Evolutionary conservation across 192 early-diverging fungal genomes (phyloP), one percentile per base, ranked within the genome.

Genomic region (Coemansia sp.): DNA sequence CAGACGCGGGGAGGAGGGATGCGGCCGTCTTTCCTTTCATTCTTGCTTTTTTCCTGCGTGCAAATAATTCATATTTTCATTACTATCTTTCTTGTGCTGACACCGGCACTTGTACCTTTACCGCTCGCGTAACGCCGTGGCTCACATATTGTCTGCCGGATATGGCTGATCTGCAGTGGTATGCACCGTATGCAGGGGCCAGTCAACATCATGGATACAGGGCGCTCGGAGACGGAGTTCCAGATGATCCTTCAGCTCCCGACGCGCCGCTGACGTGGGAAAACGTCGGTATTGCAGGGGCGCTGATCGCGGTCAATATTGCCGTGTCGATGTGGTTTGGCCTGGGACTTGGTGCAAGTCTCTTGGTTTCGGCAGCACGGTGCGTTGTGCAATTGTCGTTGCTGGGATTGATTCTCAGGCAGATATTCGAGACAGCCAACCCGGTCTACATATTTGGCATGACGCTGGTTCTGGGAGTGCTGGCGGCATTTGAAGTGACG

Each of bases 311-410:
- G 15, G 46, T 80, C 46, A 85, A 86, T 45, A 80, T 79, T 54
- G 48, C 62, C 4, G 70, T 87, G 22, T 87, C 85, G 5, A 50
- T 83, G 27, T 60, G 54, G 29, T 68, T 93, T 41, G 86, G 86
- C 0, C 73, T 90, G 18, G 78, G 81, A 4, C 60, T 93, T 3
- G 82, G 82, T 55, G 60, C 49, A 14, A 82, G 81, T 3, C 56
- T 93, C 21, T 65, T 90, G 14, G 67, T 91, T 22, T 70, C 86
- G 8, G 79, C 87, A 4, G 48, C 82, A 31, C 80, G 90, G 31
- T 89, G 86, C 55, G 63, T 91, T 23, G 75, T 90, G 19, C 91
- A 93, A 52, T 71, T 93, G 39, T 81, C 83, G 5, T 51, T 89
- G 31, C 85, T 93, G 77, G 87, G 85, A 3, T 56, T 75, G 35